Base-by-base conservation (phyloP, 306 rosid species). In the Rosa lucieae region DNA sequence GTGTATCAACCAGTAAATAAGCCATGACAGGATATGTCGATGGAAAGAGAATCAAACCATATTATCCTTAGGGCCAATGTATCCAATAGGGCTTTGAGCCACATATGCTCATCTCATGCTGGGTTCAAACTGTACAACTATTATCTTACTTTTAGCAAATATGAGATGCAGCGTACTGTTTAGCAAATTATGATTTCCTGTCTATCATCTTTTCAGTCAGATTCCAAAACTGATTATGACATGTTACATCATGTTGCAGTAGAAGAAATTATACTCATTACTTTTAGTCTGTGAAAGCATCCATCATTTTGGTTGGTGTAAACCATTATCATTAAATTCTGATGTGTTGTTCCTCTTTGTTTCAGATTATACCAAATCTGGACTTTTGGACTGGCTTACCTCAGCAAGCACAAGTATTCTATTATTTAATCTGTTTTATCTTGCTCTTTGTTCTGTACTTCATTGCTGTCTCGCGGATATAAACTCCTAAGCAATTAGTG, bases 361-460 rank as follows among this genome's bases (percentile, higher is more conserved):
- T 82, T 78, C 70, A 85, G 98, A 82, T 84, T 76, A 83, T 95
- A 75, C 99, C 99, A 72, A 95, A 95, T 88, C 72, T 90, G 86
- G 92, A 90, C 78, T 86, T 92, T 77, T 95, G 99, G 99, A 59
- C 83, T 52, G 81, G 92, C 87, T 77, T 92, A 84, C 94, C 97
- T 40, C 92, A 84, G 7, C 88, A 83, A 85, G 77, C 73, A 73
- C 98, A 83, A 92, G 99, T 90, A 87, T 86, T 86, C 62, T 78
- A 55, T 52, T 70, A 23, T 44, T 32, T 48, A 13, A 20, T 59
- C 18, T 37, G 49, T 18, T 62, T 21, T 52, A 12, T 74, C 48
- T 55, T 55, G 62, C 62, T 56, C 48, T 59, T 76, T 77, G 70
- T 59, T 78, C 77, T 42, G 13, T 26, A 58, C 67, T 74, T 70